Evolutionary conservation across 768 basidiomycete species (phyloP).

Genomic region (Mycena galopus): DNA sequence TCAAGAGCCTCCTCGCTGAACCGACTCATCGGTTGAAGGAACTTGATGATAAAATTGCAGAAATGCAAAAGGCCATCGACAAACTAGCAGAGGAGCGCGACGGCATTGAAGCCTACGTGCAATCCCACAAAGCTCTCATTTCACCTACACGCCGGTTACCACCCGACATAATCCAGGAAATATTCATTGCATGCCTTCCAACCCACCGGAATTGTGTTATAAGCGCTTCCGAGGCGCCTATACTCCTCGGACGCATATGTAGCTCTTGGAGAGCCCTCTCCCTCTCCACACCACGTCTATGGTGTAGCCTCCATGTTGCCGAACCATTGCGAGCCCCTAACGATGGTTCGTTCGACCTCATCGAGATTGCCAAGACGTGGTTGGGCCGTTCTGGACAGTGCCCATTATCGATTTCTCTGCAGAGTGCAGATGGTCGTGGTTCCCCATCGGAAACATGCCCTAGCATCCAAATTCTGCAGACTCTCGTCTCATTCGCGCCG

Average conservation of each 20-base stretch:
- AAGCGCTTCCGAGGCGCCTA: constrained; percentile 19
- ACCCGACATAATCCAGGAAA: constrained; percentile 15
- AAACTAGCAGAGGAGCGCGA: constrained; percentile 2
- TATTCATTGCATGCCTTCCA: constrained; percentile 28
- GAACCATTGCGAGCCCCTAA: not conserved
- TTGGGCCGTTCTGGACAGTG: too few relatives aligned
- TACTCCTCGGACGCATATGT: constrained; percentile 31
- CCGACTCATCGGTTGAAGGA: not conserved
- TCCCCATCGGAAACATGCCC: too few relatives aligned
- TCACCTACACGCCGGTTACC: not conserved
- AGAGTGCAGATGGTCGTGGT: too few relatives aligned
- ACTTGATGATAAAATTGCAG: constrained; percentile 9
- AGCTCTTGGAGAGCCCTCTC: constrained; percentile 27
- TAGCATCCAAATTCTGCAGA: too few relatives aligned
- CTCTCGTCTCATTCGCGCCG: too few relatives aligned
- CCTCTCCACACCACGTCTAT: constrained; percentile 23
- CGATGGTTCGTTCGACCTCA: too few relatives aligned
- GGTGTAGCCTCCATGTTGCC: constrained; percentile 13
- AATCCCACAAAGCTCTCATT: not conserved
- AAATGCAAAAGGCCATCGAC: not conserved
- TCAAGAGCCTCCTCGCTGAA: constrained; percentile 5
- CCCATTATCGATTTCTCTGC: too few relatives aligned
- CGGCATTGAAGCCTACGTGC: not conserved
- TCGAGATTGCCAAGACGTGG: too few relatives aligned
- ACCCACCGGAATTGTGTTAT: constrained; percentile 25